Conservation (phyloP, 352 stramenopile genomes). For the Phytophthora lateralis region DNA sequence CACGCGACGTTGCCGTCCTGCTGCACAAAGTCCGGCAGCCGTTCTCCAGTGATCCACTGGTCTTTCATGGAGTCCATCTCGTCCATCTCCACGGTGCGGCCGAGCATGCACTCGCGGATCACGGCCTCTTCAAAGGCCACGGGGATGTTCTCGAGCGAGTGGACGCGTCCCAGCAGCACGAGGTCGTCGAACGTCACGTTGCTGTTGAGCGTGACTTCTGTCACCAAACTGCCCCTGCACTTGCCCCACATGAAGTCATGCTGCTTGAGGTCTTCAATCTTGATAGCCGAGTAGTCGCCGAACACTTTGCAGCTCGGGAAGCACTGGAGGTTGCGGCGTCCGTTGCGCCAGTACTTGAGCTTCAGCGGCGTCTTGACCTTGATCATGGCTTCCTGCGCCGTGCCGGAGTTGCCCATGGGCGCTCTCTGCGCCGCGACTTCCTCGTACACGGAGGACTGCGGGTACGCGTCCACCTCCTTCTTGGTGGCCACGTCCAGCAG, state of each 20-base stretch:
- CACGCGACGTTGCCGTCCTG: constrained; percentile 72
- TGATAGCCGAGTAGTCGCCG: constrained; percentile 90
- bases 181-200: constrained; percentile 84
- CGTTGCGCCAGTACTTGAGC: constrained; percentile 91
- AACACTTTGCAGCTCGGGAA: constrained; percentile 91
- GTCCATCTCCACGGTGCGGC: constrained; percentile 72
- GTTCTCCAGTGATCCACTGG: constrained; percentile 85
- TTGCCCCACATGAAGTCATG: constrained; percentile 93
- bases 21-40: constrained; percentile 84
- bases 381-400: constrained; percentile 82
- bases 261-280: constrained; percentile 89
- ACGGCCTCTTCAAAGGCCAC: constrained; percentile 87
- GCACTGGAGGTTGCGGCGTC: constrained; percentile 90
- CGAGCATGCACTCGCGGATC: constrained; percentile 84
- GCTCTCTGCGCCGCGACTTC: constrained; percentile 1
- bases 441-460: constrained; percentile 12
- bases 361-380: constrained; percentile 88
- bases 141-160: constrained; percentile 86
- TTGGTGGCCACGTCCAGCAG: constrained; percentile 56
- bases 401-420: constrained; percentile 29
- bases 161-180: constrained; percentile 76
- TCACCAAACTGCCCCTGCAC: constrained; percentile 82
- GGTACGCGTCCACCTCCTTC: constrained; percentile 45
- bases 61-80: constrained; percentile 88
- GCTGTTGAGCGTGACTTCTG: constrained; percentile 85